Evolutionary conservation across 2,329 filamentous ascomycete species (phyloP).

Genomic region (Uncinocarpus reesii): DNA sequence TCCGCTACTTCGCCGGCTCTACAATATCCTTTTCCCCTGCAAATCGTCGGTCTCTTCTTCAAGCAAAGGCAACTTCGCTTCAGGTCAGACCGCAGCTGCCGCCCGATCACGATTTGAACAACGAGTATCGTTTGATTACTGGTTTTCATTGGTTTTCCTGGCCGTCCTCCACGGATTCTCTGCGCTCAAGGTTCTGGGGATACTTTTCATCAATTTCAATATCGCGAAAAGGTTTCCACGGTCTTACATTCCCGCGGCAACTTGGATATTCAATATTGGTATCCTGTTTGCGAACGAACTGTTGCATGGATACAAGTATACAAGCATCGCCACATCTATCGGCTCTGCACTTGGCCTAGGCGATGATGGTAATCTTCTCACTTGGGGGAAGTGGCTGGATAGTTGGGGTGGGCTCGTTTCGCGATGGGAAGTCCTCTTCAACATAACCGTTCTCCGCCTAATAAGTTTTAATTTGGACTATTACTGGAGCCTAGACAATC

Average conservation of each 20-base stretch:
- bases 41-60: constrained; percentile 21
- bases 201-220: constrained; percentile 72
- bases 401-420: constrained; percentile 70
- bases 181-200: constrained; percentile 65
- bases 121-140: constrained; percentile 70
- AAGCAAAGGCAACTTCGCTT: constrained; percentile 16
- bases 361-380: constrained; percentile 40
- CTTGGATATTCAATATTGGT: constrained; percentile 82
- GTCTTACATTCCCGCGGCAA: constrained; percentile 59
- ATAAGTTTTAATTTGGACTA: constrained; percentile 97
- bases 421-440: constrained; percentile 96
- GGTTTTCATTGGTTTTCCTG: constrained; percentile 71
- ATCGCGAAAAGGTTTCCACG: constrained; percentile 64
- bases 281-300: constrained; percentile 87
- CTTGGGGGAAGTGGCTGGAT: constrained; percentile 65
- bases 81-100: constrained; percentile 20
- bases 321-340: constrained; percentile 49
- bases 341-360: constrained; percentile 32
- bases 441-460: constrained; percentile 80
- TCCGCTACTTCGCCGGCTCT: constrained; percentile 63
- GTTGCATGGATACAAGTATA: constrained; percentile 63
- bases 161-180: constrained; percentile 75
- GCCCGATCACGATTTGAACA: constrained; percentile 54
- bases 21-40: constrained; percentile 48
- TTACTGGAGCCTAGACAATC: constrained; percentile 72